Conservation (phyloP, 495 filamentous ascomycete species). For the Penicillium ochrochloron region DNA sequence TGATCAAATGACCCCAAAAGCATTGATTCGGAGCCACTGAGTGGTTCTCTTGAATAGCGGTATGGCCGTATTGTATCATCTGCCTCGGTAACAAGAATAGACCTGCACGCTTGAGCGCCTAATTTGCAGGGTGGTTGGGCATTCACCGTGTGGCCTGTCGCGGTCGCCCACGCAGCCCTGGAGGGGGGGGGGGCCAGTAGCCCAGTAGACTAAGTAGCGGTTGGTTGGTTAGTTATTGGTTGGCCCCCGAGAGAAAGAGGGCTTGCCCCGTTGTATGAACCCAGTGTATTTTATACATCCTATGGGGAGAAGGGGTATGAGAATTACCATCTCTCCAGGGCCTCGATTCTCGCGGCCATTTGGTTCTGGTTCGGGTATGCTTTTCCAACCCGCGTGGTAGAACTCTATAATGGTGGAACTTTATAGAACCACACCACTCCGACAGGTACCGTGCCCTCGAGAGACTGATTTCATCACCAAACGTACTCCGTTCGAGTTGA, state of each 20-base stretch:
- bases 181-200: too few species aligned
- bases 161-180: conserved; percentile 16
- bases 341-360: not conserved
- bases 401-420: conserved; percentile 4
- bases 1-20: conserved; percentile 1
- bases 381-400: conserved; percentile 1
- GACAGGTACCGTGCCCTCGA: not conserved
- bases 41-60: conserved; percentile 6
- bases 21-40: not conserved
- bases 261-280: not conserved
- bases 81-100: not conserved
- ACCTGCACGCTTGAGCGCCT: conserved; percentile 24
- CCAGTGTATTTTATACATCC: not conserved
- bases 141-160: conserved; percentile 31
- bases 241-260: not conserved
- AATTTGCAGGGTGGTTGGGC: conserved; percentile 30
- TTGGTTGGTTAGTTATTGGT: not conserved
- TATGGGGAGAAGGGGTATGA: not conserved
- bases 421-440: not conserved
- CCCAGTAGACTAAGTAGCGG: not conserved
- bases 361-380: not conserved
- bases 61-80: conserved; percentile 2
- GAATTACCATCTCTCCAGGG: not conserved
- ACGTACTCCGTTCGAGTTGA: not conserved
- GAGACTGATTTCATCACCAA: not conserved